phyloP scores from a whole-genome alignment of 805 yeast genomes.

The Lipomyces kockii region DNA sequence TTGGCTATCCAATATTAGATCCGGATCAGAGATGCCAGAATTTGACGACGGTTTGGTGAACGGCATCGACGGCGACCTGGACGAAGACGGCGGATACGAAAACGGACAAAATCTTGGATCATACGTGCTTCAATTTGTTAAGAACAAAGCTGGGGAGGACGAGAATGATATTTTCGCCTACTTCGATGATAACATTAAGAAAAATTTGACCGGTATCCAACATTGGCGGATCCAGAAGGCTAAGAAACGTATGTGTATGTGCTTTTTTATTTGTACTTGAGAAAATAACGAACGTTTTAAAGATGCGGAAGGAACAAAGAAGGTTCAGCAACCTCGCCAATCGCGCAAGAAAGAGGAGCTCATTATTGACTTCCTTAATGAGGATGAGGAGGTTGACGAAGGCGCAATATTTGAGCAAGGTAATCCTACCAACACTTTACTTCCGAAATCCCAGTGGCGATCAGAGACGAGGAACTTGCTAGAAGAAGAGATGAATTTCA shows the following conservation, averaged over 20 bases:
- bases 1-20: constrained; percentile 25
- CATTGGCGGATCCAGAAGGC: constrained; percentile 83
- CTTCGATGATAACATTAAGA: constrained; percentile 71
- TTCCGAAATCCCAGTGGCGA: constrained; percentile 50
- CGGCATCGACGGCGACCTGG: constrained; percentile 22
- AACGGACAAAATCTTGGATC: constrained; percentile 20
- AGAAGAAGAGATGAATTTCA: constrained; percentile 76
- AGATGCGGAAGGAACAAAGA: constrained; percentile 16
- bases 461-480: constrained; percentile 55
- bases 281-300: background rate
- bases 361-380: constrained; percentile 52
- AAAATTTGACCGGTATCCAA: constrained; percentile 86
- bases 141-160: constrained; percentile 27
- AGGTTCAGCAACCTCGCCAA: constrained; percentile 18
- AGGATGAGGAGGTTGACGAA: constrained; percentile 48
- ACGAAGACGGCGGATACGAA: constrained; percentile 38
- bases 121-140: constrained; percentile 25
- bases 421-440: constrained; percentile 45
- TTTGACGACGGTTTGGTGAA: constrained; percentile 16
- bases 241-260: constrained; percentile 42
- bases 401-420: constrained; percentile 51
- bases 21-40: constrained; percentile 14
- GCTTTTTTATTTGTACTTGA: background rate
- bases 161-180: constrained; percentile 63
- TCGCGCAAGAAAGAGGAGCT: constrained; percentile 45